A percentile compares a stretch with the other conserved stretches of the same genome.
phyloP scores from a whole-genome alignment of 257 asterid species.

The Galeopsis tetrahit region DNA sequence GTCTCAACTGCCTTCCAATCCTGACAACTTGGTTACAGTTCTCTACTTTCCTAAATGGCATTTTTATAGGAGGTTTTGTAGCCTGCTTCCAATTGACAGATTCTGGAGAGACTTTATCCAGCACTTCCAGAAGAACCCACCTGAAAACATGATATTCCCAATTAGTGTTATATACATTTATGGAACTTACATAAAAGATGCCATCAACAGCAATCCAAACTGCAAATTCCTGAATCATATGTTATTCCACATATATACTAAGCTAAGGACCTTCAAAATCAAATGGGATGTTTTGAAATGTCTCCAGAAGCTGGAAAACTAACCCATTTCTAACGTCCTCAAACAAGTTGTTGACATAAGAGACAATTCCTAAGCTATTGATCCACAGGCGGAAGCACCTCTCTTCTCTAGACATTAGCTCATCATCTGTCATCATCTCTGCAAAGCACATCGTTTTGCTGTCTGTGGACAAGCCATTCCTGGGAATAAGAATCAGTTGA shows the following conservation, averaged over 20 bases:
- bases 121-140: slow-evolving; percentile 87
- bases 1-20: slow-evolving; percentile 81
- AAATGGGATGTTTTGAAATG: neutral
- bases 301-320: slow-evolving; percentile 38
- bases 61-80: slow-evolving; percentile 93
- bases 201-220: slow-evolving; percentile 31
- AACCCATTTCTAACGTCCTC: slow-evolving; percentile 97
- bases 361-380: slow-evolving; percentile 84
- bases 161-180: slow-evolving; percentile 4
- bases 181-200: slow-evolving; percentile 16
- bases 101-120: slow-evolving; percentile 84
- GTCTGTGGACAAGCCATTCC: slow-evolving; percentile 94
- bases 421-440: slow-evolving; percentile 98
- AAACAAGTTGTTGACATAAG: slow-evolving; percentile 87
- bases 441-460: slow-evolving; percentile 80
- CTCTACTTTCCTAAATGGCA: slow-evolving; percentile 95
- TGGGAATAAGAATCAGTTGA: slow-evolving; percentile 39
- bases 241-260: slow-evolving; percentile 3
- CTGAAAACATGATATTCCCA: slow-evolving; percentile 44
- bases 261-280: slow-evolving; percentile 13
- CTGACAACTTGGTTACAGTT: slow-evolving; percentile 92
- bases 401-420: slow-evolving; percentile 91
- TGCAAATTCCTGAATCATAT: slow-evolving; percentile 7
- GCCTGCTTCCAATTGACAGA: slow-evolving; percentile 91
- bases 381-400: slow-evolving; percentile 98